These are phyloP conservation scores for Rauvolfia tetraphylla DNA, from an alignment of 257 asterid genomes.

Conservation along the genomic window DNA sequence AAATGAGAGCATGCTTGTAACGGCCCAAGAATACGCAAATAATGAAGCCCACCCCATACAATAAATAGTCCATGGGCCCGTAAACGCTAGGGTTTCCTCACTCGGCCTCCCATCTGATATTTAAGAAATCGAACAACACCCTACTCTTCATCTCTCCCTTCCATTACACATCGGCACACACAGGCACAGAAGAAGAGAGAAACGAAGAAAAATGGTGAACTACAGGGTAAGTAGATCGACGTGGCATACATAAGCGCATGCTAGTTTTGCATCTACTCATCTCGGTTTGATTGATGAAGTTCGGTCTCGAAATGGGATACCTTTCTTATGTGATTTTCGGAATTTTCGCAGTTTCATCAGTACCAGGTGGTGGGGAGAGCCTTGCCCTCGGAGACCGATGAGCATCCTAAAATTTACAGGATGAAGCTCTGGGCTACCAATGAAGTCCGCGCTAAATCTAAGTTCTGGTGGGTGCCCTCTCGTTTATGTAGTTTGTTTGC, in stretches of 20 bases:
- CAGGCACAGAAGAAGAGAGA: constrained; percentile 12
- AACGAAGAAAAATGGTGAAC: constrained; percentile 41
- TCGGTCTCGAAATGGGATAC: background rate
- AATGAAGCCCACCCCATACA: too few relatives aligned
- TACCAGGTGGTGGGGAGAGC: constrained; percentile 96
- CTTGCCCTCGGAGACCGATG: constrained; percentile 76
- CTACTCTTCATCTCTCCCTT: background rate
- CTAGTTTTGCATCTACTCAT: too few relatives aligned
- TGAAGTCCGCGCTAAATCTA: constrained; percentile 91
- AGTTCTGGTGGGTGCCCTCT: constrained; percentile 49
- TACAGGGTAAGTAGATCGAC: constrained; percentile 31
- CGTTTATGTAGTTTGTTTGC: background rate
- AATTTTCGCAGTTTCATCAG: constrained; percentile 62
- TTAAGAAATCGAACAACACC: constrained; percentile 9
- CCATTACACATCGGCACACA: constrained; percentile 19
- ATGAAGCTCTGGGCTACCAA: constrained; percentile 97
- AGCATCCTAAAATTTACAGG: constrained; percentile 82
- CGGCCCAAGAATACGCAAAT: too few relatives aligned
- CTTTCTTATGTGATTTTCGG: background rate
- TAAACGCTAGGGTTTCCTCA: background rate
- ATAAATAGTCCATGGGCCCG: background rate
- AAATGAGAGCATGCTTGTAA: too few relatives aligned
- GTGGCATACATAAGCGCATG: too few relatives aligned
- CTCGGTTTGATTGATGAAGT: background rate
- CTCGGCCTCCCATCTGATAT: background rate